Base-by-base conservation (phyloP, 2,329 filamentous ascomycete genomes). In the Malbranchea zuffiana region DNA sequence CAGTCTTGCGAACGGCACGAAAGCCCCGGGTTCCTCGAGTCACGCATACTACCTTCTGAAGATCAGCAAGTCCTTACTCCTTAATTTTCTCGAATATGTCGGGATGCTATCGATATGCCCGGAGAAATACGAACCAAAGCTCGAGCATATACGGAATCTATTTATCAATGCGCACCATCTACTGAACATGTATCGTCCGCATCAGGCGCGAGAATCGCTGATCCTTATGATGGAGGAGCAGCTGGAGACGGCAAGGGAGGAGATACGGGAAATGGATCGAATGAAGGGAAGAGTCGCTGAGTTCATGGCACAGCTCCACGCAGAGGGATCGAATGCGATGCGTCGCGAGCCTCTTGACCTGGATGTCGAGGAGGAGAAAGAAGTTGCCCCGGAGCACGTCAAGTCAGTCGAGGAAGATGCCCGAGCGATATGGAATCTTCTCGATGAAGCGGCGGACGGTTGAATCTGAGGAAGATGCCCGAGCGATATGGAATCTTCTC, bases 101-200 rank as follows among this genome's bases (percentile, higher is more conserved):
- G 84, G 85, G 16, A 66, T 82, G 10, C 66, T 92, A 40, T 71
- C 74, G 6, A 61, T 74, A n/a, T 71, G 79, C 30, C 81, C 84
- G 0, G 67, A 71, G 28, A 65, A 80, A 55, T 80, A 77, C 35
- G 67, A 72, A 17, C 70, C 75, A 27, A 93, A 93, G 55, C 70
- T 88, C 30, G 68, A 75, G 29, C 81, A 96, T 56, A 62, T 98
- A 20, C 72, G 81, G 50, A 86, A 80, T 11, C 65, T 96, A 18
- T 80, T 93, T 45, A 78, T 88, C 57, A 96, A 96, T 57, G 81
- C 92, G 52, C 86, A 95, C 60, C 84, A 92, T 52, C 71, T 94
- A 37, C 76, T 96, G 47, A 98, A 98, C 58, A 80, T 93, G 58
- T 96, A 94, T 61, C 74, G 88, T 20, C 87, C 87, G 6, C 87